Base-by-base conservation (phyloP, 257 asterid species). In the Gynochthodes officinalis region DNA sequence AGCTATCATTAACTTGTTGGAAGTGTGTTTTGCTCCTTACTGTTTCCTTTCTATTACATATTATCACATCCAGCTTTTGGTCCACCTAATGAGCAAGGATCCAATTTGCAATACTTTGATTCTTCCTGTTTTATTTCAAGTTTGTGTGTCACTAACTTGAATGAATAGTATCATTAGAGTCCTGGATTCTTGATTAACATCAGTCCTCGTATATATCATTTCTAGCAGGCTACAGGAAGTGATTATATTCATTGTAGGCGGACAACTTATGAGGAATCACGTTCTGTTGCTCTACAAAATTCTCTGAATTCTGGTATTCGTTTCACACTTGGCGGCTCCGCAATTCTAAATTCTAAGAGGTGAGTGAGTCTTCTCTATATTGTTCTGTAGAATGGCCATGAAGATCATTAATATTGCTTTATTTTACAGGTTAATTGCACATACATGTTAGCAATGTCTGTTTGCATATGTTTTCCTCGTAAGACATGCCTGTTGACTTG, bases 241-340 rank as follows among this genome's bases (percentile, higher is more conserved):
- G 82, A 82, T 94, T 54, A 87, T 94, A 71, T 92, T 94, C 76
- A 59, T 92, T 72, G 90, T 94, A 67, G 99, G 99, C 12, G 99
- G 79, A 90, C 99, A 67, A 92, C 98, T 52, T 94, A 89, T 64
- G 99, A 94, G 85, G 99, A 92, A 84, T 93, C 99, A 69, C 96
- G 99, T 16, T 77, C 89, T 2, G 95, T 94, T 78, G 83, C 96
- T 61, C 82, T 89, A 32, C 95, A 88, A 77, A 94, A 91, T 69
- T 80, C 99, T 63, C 86, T 87, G 1, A 91, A 88, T 69, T 85
- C 98, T 30, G 99, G 99, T 27, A 80, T 89, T 58, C 97, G 97
- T 57, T 94, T 94, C 89, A 81, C 92, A 77, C 94, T 94, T 21
- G 99, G 99, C 57, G 99, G 99, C 70, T 87, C 99, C 74, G 83